These are phyloP conservation scores for Beauveria bassiana DNA, from an alignment of 2,329 filamentous ascomycete species.

Conservation along the genomic window DNA sequence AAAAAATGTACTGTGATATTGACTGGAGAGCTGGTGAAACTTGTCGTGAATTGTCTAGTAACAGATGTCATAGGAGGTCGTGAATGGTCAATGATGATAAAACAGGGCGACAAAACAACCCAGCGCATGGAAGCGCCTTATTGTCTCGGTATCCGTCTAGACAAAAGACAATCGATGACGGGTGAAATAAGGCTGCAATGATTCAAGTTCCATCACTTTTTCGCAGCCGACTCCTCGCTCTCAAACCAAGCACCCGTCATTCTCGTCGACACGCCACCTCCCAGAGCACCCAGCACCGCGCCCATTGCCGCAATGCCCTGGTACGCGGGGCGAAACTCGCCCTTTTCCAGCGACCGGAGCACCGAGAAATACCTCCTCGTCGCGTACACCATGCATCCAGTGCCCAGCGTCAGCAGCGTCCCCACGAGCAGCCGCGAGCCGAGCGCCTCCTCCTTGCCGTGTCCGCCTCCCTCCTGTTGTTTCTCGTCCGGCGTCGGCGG, in stretches of 20 bases:
- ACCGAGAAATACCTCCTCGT: conserved; percentile 38
- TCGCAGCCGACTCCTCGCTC: background rate
- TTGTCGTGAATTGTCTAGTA: no score
- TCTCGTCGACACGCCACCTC: conserved; percentile 19
- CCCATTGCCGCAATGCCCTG: conserved; percentile 22
- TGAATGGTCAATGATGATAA: background rate
- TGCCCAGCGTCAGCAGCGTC: conserved; percentile 36
- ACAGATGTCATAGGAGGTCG: no score
- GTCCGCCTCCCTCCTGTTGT: conserved; percentile 2
- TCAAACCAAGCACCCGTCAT: background rate
- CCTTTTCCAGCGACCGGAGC: conserved; percentile 29
- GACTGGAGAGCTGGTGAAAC: no score
- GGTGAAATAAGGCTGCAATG: background rate
- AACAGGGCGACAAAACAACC: background rate
- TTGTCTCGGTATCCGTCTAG: background rate
- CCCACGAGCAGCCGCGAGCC: conserved; percentile 26
- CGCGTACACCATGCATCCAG: conserved; percentile 38
- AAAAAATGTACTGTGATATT: no score
- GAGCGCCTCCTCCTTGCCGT: background rate
- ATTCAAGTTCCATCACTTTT: background rate
- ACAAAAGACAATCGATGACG: no score
- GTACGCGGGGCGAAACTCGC: conserved; percentile 31
- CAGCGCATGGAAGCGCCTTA: background rate
- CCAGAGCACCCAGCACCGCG: conserved; percentile 22
- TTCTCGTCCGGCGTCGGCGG: background rate